Percentiles rank a stretch among this genome's conserved stretches.
Evolutionary conservation across 1,139 yeast species (phyloP).

Genomic region (Taiozyma sp.): DNA sequence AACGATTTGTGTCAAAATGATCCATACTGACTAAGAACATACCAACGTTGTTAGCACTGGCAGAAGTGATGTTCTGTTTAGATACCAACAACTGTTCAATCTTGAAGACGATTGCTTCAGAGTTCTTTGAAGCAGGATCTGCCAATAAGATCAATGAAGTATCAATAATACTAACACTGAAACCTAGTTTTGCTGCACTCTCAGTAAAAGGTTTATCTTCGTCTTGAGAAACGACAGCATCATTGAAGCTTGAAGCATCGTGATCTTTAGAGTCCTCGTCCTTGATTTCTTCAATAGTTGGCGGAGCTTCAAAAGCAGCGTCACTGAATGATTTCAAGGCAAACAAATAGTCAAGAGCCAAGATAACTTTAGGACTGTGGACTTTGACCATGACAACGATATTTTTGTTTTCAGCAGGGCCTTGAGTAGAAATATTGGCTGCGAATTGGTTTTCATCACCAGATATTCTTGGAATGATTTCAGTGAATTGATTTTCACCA

Average conservation of each 20-base stretch:
- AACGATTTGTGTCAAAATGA: constrained; percentile 47
- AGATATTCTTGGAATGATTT: constrained; percentile 68
- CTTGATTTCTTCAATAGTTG: constrained; percentile 9
- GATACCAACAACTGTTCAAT: constrained; percentile 74
- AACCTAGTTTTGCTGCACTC: constrained; percentile 33
- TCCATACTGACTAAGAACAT: constrained; percentile 82
- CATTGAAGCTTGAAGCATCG: constrained; percentile 7
- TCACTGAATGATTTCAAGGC: constrained; percentile 64
- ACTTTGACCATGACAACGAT: constrained; percentile 57
- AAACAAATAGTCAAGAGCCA: constrained; percentile 82
- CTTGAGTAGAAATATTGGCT: constrained; percentile 44
- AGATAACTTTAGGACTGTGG: constrained; percentile 73
- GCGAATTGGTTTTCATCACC: constrained; percentile 69
- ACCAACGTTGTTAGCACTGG: constrained; percentile 78
- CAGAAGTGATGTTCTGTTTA: constrained; percentile 55
- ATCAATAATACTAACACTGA: constrained; percentile 67
- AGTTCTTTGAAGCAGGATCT: constrained; percentile 59
- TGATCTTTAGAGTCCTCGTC: constrained; percentile 11
- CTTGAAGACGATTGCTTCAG: constrained; percentile 89
- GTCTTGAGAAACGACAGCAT: background rate
- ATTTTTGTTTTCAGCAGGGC: constrained; percentile 35
- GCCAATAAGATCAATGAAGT: constrained; percentile 79
- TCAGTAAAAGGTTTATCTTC: background rate
- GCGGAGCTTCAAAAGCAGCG: constrained; percentile 30
- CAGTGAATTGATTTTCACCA: constrained; percentile 64